phyloP scores from a whole-genome alignment of 192 early-diverging fungal species.

The Haplosporangium gracile region DNA sequence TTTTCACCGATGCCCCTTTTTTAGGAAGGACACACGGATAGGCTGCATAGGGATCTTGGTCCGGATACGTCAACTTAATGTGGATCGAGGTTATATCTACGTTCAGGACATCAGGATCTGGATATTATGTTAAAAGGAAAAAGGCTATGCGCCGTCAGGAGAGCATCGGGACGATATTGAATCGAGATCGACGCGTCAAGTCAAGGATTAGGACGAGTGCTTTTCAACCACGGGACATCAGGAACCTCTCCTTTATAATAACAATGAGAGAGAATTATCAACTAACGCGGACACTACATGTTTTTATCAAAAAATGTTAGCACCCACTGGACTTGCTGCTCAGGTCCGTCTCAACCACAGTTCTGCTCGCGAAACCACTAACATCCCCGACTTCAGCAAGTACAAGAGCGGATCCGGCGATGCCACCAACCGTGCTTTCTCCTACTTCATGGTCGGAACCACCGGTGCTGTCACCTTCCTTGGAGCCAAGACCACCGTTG shows the following conservation, averaged over 20 bases:
- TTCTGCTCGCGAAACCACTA: conserved; percentile 65
- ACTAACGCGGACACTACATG: neutral
- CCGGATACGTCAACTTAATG: neutral
- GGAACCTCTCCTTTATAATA: neutral
- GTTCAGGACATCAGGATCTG: neutral
- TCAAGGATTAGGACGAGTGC: neutral
- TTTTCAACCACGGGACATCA: neutral
- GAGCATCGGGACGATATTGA: neutral
- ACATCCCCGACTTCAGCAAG: conserved; percentile 79
- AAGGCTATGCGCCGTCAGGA: neutral
- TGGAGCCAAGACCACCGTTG: conserved; percentile 91
- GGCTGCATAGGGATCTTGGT: neutral
- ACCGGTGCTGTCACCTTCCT: conserved; percentile 86
- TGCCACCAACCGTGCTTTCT: conserved; percentile 80
- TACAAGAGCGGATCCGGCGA: conserved; percentile 74
- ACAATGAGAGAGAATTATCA: neutral
- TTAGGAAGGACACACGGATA: neutral
- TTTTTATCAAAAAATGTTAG: conserved; percentile 1
- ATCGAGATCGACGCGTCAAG: neutral
- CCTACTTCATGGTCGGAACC: conserved; percentile 96
- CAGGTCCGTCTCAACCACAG: conserved; percentile 63
- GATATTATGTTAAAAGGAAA: neutral
- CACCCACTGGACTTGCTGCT: conserved; percentile 43
- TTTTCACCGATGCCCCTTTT: conserved; percentile 2
- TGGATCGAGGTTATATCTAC: neutral